These are phyloP conservation scores for Teunomyces tritomae DNA, from an alignment of 805 yeast genomes.

Conservation along the genomic window DNA sequence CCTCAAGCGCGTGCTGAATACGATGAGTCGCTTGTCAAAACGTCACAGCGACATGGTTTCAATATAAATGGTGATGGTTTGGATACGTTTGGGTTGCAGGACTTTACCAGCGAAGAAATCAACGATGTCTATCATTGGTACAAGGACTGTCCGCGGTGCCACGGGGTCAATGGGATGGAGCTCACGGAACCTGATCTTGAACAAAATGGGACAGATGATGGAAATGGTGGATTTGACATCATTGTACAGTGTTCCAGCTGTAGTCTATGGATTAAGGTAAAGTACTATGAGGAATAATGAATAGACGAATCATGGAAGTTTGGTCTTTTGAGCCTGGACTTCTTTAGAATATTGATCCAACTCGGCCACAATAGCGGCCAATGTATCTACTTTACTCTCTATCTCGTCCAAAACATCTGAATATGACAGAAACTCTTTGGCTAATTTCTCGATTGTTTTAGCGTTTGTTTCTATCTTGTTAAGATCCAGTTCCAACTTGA, in stretches of 20 bases:
- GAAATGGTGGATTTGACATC: constrained; percentile 56
- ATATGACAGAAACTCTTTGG: constrained; percentile 16
- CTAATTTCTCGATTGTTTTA: constrained; percentile 22
- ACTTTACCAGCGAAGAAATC: constrained; percentile 46
- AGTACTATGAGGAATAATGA: constrained; percentile 51
- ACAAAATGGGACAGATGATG: constrained; percentile 49
- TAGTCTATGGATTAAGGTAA: constrained; percentile 80
- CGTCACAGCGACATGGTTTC: constrained; percentile 36
- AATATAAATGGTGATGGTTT: constrained; percentile 61
- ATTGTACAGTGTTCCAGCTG: constrained; percentile 81
- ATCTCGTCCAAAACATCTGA: constrained; percentile 24
- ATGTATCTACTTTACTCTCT: constrained; percentile 33
- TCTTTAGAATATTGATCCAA: constrained; percentile 62
- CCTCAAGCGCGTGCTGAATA: constrained; percentile 43
- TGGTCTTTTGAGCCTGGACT: background rate
- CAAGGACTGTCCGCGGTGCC: constrained; percentile 69
- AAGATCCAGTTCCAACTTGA: constrained; percentile 39
- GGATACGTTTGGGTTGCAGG: constrained; percentile 65
- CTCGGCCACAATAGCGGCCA: constrained; percentile 51
- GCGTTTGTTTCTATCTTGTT: constrained; percentile 44
- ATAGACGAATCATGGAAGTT: background rate
- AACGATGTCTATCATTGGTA: constrained; percentile 36
- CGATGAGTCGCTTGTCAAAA: constrained; percentile 43
- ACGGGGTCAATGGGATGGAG: constrained; percentile 48
- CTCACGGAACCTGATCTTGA: constrained; percentile 63